phyloP scores from a whole-genome alignment of 352 stramenopile species.

The Pythium coloratum region DNA sequence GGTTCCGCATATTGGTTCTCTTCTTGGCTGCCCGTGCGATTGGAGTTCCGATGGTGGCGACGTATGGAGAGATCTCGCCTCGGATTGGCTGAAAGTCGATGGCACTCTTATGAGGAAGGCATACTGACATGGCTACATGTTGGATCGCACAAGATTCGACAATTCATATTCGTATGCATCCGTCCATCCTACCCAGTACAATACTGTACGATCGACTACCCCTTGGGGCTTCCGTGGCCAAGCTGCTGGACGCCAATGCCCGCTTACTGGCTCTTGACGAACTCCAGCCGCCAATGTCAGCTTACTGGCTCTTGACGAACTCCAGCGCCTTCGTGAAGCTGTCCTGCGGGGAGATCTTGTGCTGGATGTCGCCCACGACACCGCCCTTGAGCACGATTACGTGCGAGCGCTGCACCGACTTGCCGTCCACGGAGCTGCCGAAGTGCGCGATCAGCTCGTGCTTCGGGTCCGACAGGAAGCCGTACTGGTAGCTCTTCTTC shows the following conservation, averaged over 20 bases:
- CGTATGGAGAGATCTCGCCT: background rate
- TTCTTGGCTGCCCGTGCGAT: background rate
- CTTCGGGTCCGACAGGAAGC: conserved; percentile 77
- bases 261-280: too few relatives aligned
- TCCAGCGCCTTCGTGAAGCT: conserved; percentile 79
- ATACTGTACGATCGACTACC: too few relatives aligned
- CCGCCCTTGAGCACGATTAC: conserved; percentile 81
- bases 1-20: conserved; percentile 47
- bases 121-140: conserved; percentile 1
- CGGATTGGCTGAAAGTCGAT: conserved; percentile 15
- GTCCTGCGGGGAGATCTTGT: conserved; percentile 73
- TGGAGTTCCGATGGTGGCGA: conserved; percentile 2
- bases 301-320: conserved; percentile 48
- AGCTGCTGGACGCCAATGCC: too few relatives aligned
- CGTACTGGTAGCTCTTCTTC: conserved; percentile 79
- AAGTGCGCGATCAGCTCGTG: conserved; percentile 80
- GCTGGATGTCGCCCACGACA: conserved; percentile 69
- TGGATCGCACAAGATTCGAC: background rate
- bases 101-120: background rate
- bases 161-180: conserved; percentile 2
- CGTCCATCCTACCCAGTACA: too few relatives aligned
- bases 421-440: conserved; percentile 65
- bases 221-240: background rate
- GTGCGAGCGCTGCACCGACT: conserved; percentile 77
- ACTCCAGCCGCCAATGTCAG: too few relatives aligned